Evolutionary conservation across 805 yeast genomes (phyloP).

Genomic region (Priceomyces haplophilus): DNA sequence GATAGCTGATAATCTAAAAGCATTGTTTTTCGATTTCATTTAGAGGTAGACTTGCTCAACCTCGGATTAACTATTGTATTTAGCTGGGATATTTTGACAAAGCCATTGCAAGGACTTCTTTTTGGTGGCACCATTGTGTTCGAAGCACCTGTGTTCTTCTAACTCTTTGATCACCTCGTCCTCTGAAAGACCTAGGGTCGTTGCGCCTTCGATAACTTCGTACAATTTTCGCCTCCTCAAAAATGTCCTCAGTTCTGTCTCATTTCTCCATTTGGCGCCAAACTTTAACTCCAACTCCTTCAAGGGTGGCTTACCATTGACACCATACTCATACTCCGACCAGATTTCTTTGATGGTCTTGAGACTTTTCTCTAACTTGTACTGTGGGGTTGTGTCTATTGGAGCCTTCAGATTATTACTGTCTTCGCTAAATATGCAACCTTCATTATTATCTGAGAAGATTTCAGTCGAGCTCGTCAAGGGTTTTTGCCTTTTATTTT

Average conservation of each 20-base stretch:
- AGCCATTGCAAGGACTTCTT: slow-evolving; percentile 30
- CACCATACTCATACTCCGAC: slow-evolving; percentile 54
- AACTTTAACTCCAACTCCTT: slow-evolving; percentile 46
- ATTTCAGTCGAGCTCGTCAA: background rate
- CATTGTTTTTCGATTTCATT: background rate
- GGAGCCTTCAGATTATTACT: background rate
- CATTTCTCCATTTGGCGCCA: slow-evolving; percentile 56
- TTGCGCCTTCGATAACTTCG: slow-evolving; percentile 52
- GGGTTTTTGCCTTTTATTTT: background rate
- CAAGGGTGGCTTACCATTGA: slow-evolving; percentile 51
- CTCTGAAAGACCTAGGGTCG: slow-evolving; percentile 41
- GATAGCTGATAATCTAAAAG: background rate
- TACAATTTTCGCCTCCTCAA: slow-evolving; percentile 52
- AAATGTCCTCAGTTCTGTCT: slow-evolving; percentile 52
- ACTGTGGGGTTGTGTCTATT: slow-evolving; percentile 14
- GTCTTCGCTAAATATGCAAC: background rate
- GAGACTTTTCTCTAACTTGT: slow-evolving; percentile 25
- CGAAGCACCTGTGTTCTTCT: slow-evolving; percentile 43
- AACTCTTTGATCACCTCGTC: slow-evolving; percentile 44
- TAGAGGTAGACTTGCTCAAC: too few species aligned
- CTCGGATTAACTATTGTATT: slow-evolving; percentile 10
- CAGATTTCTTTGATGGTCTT: slow-evolving; percentile 49
- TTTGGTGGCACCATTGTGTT: slow-evolving; percentile 38
- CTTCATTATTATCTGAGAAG: background rate
- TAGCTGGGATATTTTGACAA: slow-evolving; percentile 25